These are phyloP conservation scores for Gaeumannomyces sp. DNA, from an alignment of 2,329 filamentous ascomycete genomes.

Conservation along the genomic window DNA sequence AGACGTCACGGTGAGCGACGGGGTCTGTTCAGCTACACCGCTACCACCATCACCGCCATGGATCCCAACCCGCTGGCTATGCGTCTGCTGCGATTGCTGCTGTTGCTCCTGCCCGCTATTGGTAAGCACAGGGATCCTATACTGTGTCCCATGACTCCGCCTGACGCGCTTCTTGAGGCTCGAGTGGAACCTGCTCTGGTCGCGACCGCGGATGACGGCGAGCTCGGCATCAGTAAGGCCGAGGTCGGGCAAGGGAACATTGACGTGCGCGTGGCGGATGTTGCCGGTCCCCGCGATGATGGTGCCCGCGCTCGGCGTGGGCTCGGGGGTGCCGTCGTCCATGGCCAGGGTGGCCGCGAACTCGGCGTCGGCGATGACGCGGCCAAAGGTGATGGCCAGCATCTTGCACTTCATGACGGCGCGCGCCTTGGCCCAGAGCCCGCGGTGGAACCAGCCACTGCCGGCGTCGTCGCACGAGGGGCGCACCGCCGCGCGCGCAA, in stretches of 20 bases:
- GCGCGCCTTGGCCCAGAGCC: conserved; percentile 76
- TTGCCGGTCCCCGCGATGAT: background rate
- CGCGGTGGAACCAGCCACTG: conserved; percentile 81
- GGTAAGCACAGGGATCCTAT: conserved; percentile 15
- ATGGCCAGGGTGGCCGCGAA: conserved; percentile 37
- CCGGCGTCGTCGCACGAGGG: conserved; percentile 50
- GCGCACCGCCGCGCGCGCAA: conserved; percentile 57
- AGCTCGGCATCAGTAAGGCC: conserved; percentile 31
- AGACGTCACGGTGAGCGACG: background rate
- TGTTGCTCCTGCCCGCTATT: background rate
- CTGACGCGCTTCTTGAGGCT: conserved; percentile 14
- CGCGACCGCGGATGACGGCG: conserved; percentile 13
- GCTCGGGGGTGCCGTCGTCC: conserved; percentile 27
- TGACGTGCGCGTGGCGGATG: conserved; percentile 19
- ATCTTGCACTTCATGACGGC: conserved; percentile 87
- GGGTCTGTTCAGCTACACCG: background rate
- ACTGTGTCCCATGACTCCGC: conserved; percentile 12
- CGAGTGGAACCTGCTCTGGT: conserved; percentile 13
- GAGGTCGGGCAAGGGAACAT: conserved; percentile 32
- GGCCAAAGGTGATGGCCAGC: conserved; percentile 54
- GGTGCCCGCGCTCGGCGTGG: conserved; percentile 15
- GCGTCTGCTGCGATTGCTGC: background rate
- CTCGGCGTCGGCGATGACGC: conserved; percentile 41
- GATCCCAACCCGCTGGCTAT: background rate
- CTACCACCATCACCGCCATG: background rate